Conservation (phyloP, 768 basidiomycete genomes). For the Collybia sp. region DNA sequence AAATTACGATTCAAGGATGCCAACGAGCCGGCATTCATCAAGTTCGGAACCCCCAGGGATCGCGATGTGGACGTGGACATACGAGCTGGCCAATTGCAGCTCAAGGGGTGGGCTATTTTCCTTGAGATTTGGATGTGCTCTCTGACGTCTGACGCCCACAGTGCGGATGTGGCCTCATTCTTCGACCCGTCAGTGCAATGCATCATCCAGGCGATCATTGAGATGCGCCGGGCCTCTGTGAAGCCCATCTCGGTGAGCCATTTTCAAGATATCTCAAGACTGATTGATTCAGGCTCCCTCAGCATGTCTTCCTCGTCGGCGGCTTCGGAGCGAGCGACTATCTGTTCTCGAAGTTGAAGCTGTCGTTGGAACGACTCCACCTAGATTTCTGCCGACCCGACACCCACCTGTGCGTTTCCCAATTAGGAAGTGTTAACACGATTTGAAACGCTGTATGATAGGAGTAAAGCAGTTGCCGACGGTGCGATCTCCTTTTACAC, state of each 20-base stretch:
- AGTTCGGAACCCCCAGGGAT: constrained; percentile 37
- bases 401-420: constrained; percentile 9
- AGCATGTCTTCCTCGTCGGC: constrained; percentile 39
- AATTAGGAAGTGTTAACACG: not conserved
- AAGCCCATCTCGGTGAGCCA: constrained; percentile 13
- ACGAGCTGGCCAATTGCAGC: constrained; percentile 38
- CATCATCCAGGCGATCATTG: constrained; percentile 8
- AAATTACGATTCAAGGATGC: constrained; percentile 38
- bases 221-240: not conserved
- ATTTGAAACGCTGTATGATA: constrained; percentile 8
- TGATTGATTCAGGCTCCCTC: not conserved
- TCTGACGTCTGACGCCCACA: not conserved
- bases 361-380: constrained; percentile 11
- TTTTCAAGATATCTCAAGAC: not conserved
- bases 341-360: constrained; percentile 28
- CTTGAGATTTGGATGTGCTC: not conserved
- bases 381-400: constrained; percentile 13
- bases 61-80: constrained; percentile 34
- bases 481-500: constrained; percentile 39
- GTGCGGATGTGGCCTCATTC: constrained; percentile 9
- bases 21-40: constrained; percentile 38
- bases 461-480: constrained; percentile 43
- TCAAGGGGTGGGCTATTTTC: constrained; percentile 24
- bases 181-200: constrained; percentile 13
- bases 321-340: constrained; percentile 41